These are phyloP conservation scores for Scleroderma bovista DNA, from an alignment of 768 basidiomycete genomes.

Conservation along the genomic window DNA sequence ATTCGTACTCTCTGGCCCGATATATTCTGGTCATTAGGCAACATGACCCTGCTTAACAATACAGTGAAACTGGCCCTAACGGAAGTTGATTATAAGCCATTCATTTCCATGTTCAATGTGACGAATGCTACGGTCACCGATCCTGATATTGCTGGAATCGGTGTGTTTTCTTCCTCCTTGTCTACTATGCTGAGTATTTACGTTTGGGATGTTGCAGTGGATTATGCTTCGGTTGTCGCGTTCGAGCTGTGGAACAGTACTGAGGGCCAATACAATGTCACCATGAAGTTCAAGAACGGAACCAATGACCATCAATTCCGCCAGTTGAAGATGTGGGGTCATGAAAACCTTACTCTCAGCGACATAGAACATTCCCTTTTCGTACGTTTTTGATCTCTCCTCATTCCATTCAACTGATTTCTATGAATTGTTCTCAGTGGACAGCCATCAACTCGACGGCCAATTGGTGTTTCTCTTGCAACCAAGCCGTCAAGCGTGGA, in stretches of 20 bases:
- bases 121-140: constrained; percentile 55
- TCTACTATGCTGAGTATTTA: not conserved
- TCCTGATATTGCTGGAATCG: constrained; percentile 59
- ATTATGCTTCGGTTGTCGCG: constrained; percentile 66
- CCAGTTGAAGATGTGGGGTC: constrained; percentile 63
- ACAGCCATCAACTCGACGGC: constrained; percentile 26
- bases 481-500: constrained; percentile 27
- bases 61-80: constrained; percentile 72
- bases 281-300: constrained; percentile 81
- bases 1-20: constrained; percentile 72
- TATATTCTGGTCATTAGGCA: constrained; percentile 65
- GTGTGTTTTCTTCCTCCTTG: constrained; percentile 38
- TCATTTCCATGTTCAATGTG: constrained; percentile 80
- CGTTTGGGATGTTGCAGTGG: constrained; percentile 40
- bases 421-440: constrained; percentile 11
- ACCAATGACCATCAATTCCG: constrained; percentile 49
- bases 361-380: constrained; percentile 13
- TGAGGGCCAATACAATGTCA: constrained; percentile 66
- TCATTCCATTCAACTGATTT: not conserved
- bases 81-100: constrained; percentile 81
- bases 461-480: constrained; percentile 31
- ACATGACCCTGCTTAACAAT: constrained; percentile 68
- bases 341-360: constrained; percentile 17
- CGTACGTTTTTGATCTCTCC: constrained; percentile 6
- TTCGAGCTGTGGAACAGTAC: constrained; percentile 62